phyloP scores from a whole-genome alignment of 2,329 filamentous ascomycete genomes.

The Clonostachys byssicola region DNA sequence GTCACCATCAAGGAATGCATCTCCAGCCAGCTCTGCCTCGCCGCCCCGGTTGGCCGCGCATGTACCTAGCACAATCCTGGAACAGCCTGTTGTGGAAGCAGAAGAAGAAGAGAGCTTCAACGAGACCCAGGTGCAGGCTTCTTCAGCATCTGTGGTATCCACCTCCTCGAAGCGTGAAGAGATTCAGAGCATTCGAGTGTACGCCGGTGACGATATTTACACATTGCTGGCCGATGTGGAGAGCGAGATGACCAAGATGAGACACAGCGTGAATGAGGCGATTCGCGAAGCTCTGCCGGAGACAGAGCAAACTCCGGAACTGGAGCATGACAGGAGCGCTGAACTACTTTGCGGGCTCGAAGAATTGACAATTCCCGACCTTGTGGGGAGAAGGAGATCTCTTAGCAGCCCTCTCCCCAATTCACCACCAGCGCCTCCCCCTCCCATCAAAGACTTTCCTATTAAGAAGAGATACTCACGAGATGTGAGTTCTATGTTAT shows the following conservation, averaged over 20 bases:
- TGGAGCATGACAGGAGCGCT: slow-evolving; percentile 46
- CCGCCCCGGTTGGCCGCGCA: slow-evolving; percentile 48
- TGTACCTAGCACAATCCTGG: slow-evolving; percentile 51
- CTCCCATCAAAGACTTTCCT: slow-evolving; percentile 20
- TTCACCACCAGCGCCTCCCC: slow-evolving; percentile 26
- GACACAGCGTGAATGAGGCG: slow-evolving; percentile 6
- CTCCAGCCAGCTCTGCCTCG: slow-evolving; percentile 31
- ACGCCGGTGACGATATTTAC: slow-evolving; percentile 64
- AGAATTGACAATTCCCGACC: slow-evolving; percentile 19
- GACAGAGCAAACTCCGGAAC: slow-evolving; percentile 13
- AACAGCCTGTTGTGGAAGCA: slow-evolving; percentile 43
- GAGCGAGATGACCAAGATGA: slow-evolving; percentile 31
- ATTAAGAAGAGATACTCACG: background rate
- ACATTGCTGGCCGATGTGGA: slow-evolving; percentile 65
- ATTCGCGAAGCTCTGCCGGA: slow-evolving; percentile 4
- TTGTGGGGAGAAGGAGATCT: background rate
- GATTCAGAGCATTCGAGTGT: slow-evolving; percentile 64
- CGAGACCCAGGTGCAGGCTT: background rate
- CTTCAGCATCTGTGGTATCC: background rate
- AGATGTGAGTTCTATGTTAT: background rate
- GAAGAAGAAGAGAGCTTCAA: slow-evolving; percentile 15
- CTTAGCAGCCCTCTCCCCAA: background rate
- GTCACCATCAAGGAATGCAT: slow-evolving; percentile 46
- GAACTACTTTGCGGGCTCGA: slow-evolving; percentile 38
- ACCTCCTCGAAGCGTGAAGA: slow-evolving; percentile 27